Evolutionary conservation across 1,139 yeast species (phyloP), one percentile per base, ranked within the genome.

Genomic region (Yamadazyma atlantica): DNA sequence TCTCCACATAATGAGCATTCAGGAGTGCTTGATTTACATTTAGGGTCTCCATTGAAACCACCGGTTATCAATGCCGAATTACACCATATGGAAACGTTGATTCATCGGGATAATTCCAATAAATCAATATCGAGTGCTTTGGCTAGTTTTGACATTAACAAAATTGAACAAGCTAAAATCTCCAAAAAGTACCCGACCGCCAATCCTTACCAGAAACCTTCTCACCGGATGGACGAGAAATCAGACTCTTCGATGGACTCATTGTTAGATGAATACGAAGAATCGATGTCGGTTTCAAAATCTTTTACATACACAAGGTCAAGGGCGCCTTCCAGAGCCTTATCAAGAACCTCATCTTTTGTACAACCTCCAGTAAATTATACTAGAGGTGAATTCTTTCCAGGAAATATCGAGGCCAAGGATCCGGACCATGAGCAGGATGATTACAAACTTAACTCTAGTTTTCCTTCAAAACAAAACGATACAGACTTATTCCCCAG

Each of bases 261-360:
- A 1, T 58, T 77, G 13, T 55, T 78, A 12, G 81, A 76, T 41
- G 77, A 72, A 43, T 77, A 75, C 46, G 78, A 75, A 41, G 73
- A 69, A 40, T 64, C 63, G 34, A 58, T 68, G 28, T 54, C 64
- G 4, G 50, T 54, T 29, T 52, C 68, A n/a, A 57, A 53, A 38
- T 58, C 69, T 2, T 48, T 54, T 19, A 49, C 57, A 8, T 50
- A 50, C 31, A 39, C 57, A 7, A 44, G 44, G 16, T 58, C 70
- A 27, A 28, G 62, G 28, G 57, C 65, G 14, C 54, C 64, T 33
- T 56, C 70, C 10, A 39, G 67, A 39, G 57, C 59, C 36, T 44
- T 59, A 29, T 56, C 64, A 15, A 38, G 62, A 9, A 47, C 58
- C 1, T 60, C 69, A 13, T 52, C 61, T 2, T 53, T 46, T 36